phyloP scores from a whole-genome alignment of 2,329 filamentous ascomycete species.

The Sporothrix mexicana region DNA sequence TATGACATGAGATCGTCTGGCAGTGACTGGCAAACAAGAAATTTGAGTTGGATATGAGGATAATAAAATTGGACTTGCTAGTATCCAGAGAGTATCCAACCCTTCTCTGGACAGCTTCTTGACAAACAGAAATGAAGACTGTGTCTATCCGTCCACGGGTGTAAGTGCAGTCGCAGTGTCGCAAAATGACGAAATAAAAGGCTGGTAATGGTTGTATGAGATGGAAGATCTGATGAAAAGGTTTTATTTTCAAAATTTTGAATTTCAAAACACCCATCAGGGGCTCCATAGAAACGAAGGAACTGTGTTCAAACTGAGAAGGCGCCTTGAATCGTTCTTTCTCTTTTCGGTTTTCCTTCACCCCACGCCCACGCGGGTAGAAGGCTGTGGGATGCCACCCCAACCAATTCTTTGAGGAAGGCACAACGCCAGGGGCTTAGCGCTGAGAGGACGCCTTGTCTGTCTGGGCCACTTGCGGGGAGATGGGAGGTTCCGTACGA shows the following conservation, averaged over 20 bases:
- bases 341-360: background rate
- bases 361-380: background rate
- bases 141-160: background rate
- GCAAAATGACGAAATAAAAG: background rate
- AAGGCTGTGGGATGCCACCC: slow-evolving; percentile 3
- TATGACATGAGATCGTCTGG: too few species aligned
- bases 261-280: background rate
- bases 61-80: background rate
- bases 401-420: background rate
- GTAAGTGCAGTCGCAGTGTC: background rate
- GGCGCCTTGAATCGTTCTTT: slow-evolving; percentile 25
- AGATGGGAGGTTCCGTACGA: background rate
- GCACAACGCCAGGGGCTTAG: slow-evolving; percentile 22
- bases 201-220: slow-evolving; percentile 4
- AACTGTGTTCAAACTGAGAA: background rate
- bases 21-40: too few species aligned
- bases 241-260: background rate
- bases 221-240: background rate
- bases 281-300: too few species aligned
- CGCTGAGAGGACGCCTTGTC: slow-evolving; percentile 8
- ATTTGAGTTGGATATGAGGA: background rate
- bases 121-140: background rate
- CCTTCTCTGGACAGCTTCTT: background rate
- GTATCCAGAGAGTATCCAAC: background rate
- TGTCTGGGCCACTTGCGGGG: background rate